Evolutionary conservation across 768 basidiomycete species (phyloP), one percentile per base, ranked within the genome.

Genomic region (Pisolithus sp.): DNA sequence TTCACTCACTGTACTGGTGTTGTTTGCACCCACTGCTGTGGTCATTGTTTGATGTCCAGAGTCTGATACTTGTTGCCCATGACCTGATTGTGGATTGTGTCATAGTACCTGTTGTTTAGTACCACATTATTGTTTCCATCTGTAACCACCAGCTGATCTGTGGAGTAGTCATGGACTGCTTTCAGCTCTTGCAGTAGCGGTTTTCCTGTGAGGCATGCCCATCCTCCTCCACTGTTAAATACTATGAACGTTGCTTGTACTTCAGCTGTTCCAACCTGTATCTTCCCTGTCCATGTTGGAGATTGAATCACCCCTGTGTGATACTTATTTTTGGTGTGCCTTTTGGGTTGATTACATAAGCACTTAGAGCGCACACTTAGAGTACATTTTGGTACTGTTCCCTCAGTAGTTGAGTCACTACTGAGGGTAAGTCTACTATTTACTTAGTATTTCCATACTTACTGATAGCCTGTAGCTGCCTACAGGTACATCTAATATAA

Each of bases 131-230:
- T 5, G 2, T 17, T 37, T 12, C 12, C 7, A 30, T 26, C 15
- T 44, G 43, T 38, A 20, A 42, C 21, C 2, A 8, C 9, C 6
- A 55, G 39, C 2, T 46, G 44, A 37, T 63, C 60, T 5, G 28
- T 24, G 0, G 17, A 41, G 30, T 66, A 70, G 37, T 68, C 55
- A 18, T 68, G 68, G 0, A 58, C 34, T 7, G 57, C 63, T 8
- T 48, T 8, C 23, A 67, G 60, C 6, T 28, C 34, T 20, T 51
- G 49, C 13, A 68, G 58, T 7, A 62, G 49, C 0, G 60, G 62
- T 48, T 70, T 71, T 12, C 66, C 63, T 8, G 69, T 53, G 0
- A 69, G 43, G 13, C 68, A 52, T 3, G 53, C 49, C 64, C 64
- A 71, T 13, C 59, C 59, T 0, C 61, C 61, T 1, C 63, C 56